Conservation (phyloP, 257 asterid species). For the Solanum bukasovii region DNA sequence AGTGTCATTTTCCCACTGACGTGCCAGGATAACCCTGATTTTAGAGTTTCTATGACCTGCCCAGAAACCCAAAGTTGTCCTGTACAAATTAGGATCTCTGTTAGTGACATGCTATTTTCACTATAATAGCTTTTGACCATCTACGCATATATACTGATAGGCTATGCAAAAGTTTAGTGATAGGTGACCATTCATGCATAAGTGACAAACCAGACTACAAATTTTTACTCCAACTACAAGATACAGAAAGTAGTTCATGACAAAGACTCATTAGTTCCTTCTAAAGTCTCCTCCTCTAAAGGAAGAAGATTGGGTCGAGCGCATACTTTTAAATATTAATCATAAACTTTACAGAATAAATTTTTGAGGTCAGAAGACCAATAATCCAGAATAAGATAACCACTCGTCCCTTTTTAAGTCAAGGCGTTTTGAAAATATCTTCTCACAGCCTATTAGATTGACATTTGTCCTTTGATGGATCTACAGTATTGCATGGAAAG, state of each 20-base stretch:
- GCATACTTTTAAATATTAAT: neutral
- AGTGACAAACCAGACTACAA: neutral
- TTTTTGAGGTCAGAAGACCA: neutral
- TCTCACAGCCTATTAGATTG: neutral
- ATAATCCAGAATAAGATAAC: neutral
- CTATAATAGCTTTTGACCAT: neutral
- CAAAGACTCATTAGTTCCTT: neutral
- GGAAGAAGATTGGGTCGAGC: neutral
- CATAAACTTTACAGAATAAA: neutral
- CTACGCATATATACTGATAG: neutral
- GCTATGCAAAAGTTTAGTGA: neutral
- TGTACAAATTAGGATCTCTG: constrained; percentile 23
- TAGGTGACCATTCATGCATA: neutral
- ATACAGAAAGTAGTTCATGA: neutral
- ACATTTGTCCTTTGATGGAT: neutral
- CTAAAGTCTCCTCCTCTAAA: neutral
- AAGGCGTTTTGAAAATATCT: too few species aligned
- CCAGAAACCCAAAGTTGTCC: constrained; percentile 96
- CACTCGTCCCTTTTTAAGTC: neutral
- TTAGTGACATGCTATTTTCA: neutral
- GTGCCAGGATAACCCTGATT: constrained; percentile 88
- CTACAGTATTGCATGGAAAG: neutral
- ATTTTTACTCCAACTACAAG: neutral
- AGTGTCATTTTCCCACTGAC: constrained; percentile 93
- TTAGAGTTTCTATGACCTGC: constrained; percentile 96